These are phyloP conservation scores for Paramecium sonneborni DNA, from an alignment of 73 alveolate species.

Conservation along the genomic window DNA sequence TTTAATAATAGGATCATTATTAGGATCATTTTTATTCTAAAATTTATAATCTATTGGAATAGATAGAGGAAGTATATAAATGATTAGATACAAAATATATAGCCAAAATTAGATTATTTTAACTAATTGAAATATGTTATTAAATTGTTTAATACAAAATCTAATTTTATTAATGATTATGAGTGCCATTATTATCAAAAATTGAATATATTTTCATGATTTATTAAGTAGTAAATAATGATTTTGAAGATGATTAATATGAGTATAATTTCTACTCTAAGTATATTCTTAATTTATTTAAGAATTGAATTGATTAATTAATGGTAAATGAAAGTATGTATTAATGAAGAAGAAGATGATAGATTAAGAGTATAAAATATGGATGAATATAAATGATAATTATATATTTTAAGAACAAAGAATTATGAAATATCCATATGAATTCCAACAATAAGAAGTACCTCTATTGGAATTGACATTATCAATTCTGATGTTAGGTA, in stretches of 20 bases:
- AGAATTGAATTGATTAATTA: not conserved
- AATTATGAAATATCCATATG: slow-evolving; percentile 13
- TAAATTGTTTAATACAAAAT: not conserved
- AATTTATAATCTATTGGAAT: not conserved
- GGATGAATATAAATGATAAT: not conserved
- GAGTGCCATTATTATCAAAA: not conserved
- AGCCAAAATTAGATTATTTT: slow-evolving; percentile 6
- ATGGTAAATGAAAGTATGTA: not conserved
- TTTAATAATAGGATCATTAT: not conserved
- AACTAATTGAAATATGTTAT: not conserved
- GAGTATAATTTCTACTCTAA: not conserved
- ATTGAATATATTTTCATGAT: not conserved
- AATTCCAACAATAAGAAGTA: not conserved
- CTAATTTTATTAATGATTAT: not conserved
- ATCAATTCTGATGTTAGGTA: not conserved
- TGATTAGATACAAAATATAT: not conserved
- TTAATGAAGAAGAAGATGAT: not conserved
- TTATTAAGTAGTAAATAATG: not conserved
- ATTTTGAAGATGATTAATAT: not conserved
- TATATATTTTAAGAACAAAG: not conserved
- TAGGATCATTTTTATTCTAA: not conserved
- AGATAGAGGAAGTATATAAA: not conserved
- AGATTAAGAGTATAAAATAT: not conserved
- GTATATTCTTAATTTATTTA: not conserved
- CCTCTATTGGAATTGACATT: not conserved